A percentile compares a stretch with the other conserved stretches of the same genome.
Conservation (phyloP, 2,329 filamentous ascomycete species). For the Didymella segeticola region DNA sequence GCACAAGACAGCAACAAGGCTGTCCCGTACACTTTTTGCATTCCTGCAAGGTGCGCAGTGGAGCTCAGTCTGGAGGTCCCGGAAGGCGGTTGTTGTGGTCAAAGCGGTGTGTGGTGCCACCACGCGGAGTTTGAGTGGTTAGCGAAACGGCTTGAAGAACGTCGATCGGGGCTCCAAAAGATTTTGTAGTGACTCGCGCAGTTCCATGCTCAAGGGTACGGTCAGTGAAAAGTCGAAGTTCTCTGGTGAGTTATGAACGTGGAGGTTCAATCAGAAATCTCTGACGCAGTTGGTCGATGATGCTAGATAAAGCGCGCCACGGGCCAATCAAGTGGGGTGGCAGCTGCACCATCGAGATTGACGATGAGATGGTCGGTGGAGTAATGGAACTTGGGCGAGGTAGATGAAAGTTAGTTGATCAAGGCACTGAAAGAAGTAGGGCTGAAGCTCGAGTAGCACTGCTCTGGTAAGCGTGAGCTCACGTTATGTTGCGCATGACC, state of each 20-base stretch:
- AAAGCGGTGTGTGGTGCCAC: slow-evolving; percentile 3
- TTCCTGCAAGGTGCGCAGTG: slow-evolving; percentile 6
- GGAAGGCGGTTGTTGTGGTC: slow-evolving; percentile 2
- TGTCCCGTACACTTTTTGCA: slow-evolving; percentile 11
- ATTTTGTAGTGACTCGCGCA: slow-evolving; percentile 4
- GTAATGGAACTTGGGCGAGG: background rate
- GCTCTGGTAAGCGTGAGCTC: too few species aligned
- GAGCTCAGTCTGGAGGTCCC: background rate
- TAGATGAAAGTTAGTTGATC: background rate
- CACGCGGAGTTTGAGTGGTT: background rate
- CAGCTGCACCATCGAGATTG: slow-evolving; percentile 2
- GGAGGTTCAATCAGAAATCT: slow-evolving; percentile 4
- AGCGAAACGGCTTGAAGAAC: slow-evolving; percentile 15
- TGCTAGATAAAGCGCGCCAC: background rate
- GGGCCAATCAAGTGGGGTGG: slow-evolving; percentile 6
- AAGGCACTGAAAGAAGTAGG: too few species aligned
- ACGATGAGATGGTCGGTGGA: slow-evolving; percentile 1
- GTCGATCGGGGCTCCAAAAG: slow-evolving; percentile 3
- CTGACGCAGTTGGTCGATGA: slow-evolving; percentile 17
- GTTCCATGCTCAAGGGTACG: slow-evolving; percentile 11
- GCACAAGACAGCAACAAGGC: slow-evolving; percentile 7
- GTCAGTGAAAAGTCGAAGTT: background rate
- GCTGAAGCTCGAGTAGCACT: too few species aligned
- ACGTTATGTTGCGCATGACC: too few species aligned
- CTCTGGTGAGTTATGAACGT: background rate